These are phyloP conservation scores for Botrytis porri DNA, from an alignment of 2,329 filamentous ascomycete genomes.

Conservation along the genomic window DNA sequence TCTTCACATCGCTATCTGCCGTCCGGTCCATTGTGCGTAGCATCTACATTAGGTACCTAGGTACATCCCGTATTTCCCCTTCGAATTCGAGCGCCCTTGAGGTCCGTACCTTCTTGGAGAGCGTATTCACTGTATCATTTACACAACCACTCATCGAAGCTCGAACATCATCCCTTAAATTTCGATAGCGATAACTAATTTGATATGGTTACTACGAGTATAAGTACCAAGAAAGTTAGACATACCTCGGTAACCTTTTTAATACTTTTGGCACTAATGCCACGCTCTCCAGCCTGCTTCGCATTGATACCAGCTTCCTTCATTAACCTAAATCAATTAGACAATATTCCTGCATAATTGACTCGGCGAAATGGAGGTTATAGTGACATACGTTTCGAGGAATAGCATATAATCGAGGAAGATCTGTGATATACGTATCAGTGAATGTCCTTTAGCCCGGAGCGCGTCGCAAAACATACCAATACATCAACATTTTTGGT, in stretches of 20 bases:
- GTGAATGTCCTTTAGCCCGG: constrained; percentile 18
- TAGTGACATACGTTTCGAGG: constrained; percentile 57
- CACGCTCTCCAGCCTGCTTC: constrained; percentile 69
- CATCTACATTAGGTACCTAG: neutral
- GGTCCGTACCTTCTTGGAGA: neutral
- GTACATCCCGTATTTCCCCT: neutral
- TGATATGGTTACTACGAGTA: constrained; percentile 3
- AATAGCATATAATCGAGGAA: constrained; percentile 84
- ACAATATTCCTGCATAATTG: neutral
- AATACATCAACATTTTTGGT: constrained; percentile 85
- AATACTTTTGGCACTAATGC: constrained; percentile 71
- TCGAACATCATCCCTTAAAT: constrained; percentile 17
- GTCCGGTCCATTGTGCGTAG: neutral
- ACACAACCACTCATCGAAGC: neutral
- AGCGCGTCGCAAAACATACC: constrained; percentile 48
- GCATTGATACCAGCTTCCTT: constrained; percentile 76
- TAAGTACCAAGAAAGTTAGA: constrained; percentile 19
- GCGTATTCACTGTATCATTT: neutral
- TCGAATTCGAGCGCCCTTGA: neutral
- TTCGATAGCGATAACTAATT: constrained; percentile 15
- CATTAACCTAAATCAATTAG: constrained; percentile 55
- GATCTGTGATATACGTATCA: constrained; percentile 53
- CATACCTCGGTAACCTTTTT: constrained; percentile 73
- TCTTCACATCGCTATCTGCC: neutral
- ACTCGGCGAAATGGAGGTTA: neutral